Conservation (phyloP, 164 flowering plant species). For the Aristolochia contorta region DNA sequence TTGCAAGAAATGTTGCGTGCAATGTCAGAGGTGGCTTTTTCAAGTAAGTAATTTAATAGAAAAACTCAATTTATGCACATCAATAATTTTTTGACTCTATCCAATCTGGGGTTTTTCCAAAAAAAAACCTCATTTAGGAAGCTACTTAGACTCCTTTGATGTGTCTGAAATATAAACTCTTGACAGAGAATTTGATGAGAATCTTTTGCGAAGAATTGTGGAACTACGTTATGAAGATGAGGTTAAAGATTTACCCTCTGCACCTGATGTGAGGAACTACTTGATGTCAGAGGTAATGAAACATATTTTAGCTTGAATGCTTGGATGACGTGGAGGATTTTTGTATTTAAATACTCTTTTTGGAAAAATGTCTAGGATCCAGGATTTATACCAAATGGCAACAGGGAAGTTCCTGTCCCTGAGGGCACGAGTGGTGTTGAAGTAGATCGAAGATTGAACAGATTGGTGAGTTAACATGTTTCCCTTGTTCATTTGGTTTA, state of each 20-base stretch:
- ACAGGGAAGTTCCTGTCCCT: conserved; percentile 32
- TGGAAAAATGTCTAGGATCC: conserved; percentile 43
- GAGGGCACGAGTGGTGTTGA: conserved; percentile 79
- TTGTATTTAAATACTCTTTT: conserved; percentile 2
- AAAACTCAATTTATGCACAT: neutral
- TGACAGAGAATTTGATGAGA: conserved; percentile 84
- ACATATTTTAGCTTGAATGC: neutral
- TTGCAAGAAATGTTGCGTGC: conserved; percentile 98
- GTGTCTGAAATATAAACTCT: conserved; percentile 2
- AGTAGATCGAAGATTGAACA: conserved; percentile 48
- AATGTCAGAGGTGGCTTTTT: conserved; percentile 90
- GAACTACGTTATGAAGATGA: conserved; percentile 79
- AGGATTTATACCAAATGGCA: conserved; percentile 53
- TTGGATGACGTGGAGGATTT: neutral
- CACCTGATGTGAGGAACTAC: conserved; percentile 90
- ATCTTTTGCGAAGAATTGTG: conserved; percentile 38
- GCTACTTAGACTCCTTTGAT: neutral
- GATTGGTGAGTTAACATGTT: conserved; percentile 21
- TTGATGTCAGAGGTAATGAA: conserved; percentile 67
- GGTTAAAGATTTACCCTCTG: conserved; percentile 43
- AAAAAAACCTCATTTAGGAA: neutral
- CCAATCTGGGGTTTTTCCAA: neutral
- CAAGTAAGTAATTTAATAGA: conserved; percentile 43
- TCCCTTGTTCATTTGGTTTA: neutral
- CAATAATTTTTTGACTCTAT: neutral